Base-by-base conservation (phyloP, 371 early-diverging fungal genomes). In the Lichtheimia ornata region DNA sequence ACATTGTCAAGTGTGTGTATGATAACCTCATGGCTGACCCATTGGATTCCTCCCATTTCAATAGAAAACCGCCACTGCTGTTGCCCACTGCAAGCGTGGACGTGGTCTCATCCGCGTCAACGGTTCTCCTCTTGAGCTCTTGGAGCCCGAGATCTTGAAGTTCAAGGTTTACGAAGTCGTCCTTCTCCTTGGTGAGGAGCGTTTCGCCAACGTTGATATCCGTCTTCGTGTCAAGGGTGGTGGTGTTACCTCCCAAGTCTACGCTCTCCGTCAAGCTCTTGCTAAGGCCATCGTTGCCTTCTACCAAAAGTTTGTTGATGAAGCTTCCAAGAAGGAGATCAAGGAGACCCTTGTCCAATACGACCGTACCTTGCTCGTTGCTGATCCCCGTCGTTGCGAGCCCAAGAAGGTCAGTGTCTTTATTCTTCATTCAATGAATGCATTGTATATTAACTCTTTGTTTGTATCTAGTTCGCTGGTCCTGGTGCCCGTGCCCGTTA, bases 381-480 rank as follows among this genome's bases (percentile, higher is more conserved):
- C 99, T 65, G 99, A 99, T 85, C 96, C 99, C 68, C 97, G 99
- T 86, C 98, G 99, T 83, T 94, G 95, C 88, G 99, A 99, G 84
- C 97, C 99, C 88, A 99, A 99, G 98, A 99, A 99, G 76, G 76
- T 75, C 65, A 56, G 24, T 58, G 11, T 42, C 12, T 2, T 54
- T 3, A 18, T 17, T 50, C 11, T 2, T 47, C 5, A 43, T 13
- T 50, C 2, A 0, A 2, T 50, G 3, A 14, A 50, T 15, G 53
- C 9, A 58, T 50, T 22, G 20, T 35, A n/a, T 45, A 24, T 59
- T 14, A 40, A 17, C 41, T 9, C 17, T 58, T 15, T 56, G 9
- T 35, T 59, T 24, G 7, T 51, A 7, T 50, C 50, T 57, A 75
- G 90, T 99, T 98, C 84, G 99, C 99, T 80, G 99, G 99, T 89